phyloP scores from a whole-genome alignment of 169 alveolate genomes.

The Plasmodium gonderi region DNA sequence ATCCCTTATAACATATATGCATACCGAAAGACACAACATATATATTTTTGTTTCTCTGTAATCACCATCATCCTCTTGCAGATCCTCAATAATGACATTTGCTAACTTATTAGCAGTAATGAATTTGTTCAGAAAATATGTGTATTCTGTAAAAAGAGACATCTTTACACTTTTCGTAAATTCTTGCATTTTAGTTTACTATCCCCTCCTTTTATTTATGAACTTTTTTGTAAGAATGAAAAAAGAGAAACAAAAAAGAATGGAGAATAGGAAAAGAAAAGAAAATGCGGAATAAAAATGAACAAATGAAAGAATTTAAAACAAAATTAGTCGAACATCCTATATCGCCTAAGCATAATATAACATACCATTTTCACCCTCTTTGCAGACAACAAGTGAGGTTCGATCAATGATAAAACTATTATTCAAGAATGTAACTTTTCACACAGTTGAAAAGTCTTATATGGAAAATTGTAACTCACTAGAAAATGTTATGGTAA shows the following conservation, averaged over 20 bases:
- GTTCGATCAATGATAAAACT: neutral
- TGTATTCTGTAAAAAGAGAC: neutral
- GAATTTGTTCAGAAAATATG: neutral
- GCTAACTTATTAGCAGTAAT: neutral
- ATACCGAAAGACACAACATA: neutral
- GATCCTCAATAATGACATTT: conserved; percentile 15
- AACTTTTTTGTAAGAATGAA: conserved; percentile 16
- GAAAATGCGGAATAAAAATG: neutral
- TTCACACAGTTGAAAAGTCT: conserved; percentile 19
- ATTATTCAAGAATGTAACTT: neutral
- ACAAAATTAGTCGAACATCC: neutral
- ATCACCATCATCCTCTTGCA: neutral
- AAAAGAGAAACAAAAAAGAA: neutral
- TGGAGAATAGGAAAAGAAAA: neutral
- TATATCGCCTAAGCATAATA: neutral
- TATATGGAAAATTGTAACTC: conserved; percentile 58
- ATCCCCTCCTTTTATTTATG: neutral
- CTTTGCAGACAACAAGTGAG: conserved; percentile 27
- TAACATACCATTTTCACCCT: neutral
- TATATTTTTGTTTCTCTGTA: neutral
- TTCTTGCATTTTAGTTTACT: neutral
- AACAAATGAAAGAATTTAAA: neutral
- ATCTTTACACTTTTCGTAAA: neutral
- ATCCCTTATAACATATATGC: neutral
- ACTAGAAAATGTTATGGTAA: neutral